phyloP scores from a whole-genome alignment of 352 stramenopile genomes.

The Globisporangium camurandrum region DNA sequence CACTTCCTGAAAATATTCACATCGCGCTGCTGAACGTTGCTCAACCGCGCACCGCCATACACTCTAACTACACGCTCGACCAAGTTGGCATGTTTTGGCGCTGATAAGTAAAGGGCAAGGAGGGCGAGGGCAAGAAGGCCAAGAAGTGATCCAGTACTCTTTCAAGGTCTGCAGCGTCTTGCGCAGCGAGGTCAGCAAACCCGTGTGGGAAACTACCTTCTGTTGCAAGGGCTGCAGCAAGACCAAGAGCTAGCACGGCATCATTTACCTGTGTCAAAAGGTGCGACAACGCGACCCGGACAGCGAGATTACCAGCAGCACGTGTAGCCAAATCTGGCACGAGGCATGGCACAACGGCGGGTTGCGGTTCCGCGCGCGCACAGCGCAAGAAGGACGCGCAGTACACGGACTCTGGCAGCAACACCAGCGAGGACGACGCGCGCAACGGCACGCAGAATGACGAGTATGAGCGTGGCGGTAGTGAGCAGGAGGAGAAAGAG shows the following conservation, averaged over 20 bases:
- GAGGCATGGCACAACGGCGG: slow-evolving; percentile 6
- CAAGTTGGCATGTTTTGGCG: neutral
- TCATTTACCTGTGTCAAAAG: neutral
- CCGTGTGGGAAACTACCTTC: too few species aligned
- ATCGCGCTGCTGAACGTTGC: neutral
- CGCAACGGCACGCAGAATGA: too few species aligned
- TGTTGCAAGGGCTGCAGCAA: slow-evolving; percentile 1
- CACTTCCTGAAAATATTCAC: neutral
- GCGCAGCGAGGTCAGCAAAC: slow-evolving; percentile 4
- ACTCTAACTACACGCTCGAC: neutral
- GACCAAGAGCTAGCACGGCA: neutral
- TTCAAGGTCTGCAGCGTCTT: neutral
- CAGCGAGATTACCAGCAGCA: neutral
- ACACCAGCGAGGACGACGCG: too few species aligned
- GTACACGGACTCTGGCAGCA: too few species aligned
- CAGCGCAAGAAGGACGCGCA: too few species aligned
- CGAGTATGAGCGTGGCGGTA: too few species aligned
- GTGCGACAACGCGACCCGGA: neutral
- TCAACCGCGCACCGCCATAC: neutral
- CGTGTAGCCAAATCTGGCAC: neutral
- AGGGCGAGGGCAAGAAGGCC: too few species aligned
- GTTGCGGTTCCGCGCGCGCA: too few species aligned
- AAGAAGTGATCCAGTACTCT: neutral
- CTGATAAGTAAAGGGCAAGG: neutral
- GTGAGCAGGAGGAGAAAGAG: too few species aligned